A percentile compares a stretch with the other conserved stretches of the same genome.
phyloP scores from a whole-genome alignment of 441 rosid species.

The Oxalis stricta region DNA sequence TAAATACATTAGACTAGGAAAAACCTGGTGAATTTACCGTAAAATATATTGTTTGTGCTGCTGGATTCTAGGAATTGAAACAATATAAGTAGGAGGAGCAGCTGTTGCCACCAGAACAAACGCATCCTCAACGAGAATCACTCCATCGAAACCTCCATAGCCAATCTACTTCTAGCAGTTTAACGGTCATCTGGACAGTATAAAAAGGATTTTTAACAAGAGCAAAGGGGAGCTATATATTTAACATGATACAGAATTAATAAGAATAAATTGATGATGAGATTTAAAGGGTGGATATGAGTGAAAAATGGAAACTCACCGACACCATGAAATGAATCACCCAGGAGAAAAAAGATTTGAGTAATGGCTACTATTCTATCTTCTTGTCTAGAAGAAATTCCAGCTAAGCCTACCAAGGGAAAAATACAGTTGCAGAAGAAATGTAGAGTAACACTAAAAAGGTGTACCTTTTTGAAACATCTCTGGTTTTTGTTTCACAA shows the following conservation, averaged over 20 bases:
- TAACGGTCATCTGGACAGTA: neutral
- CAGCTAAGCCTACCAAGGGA: conserved; percentile 14
- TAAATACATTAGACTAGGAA: too few relatives aligned
- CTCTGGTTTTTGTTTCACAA: conserved; percentile 4
- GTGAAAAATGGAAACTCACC: too few relatives aligned
- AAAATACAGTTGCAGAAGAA: conserved; percentile 4
- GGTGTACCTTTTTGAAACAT: conserved; percentile 14
- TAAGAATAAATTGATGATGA: too few relatives aligned
- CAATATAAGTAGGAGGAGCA: conserved; percentile 23
- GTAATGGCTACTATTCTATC: conserved; percentile 12
- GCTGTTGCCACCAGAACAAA: conserved; percentile 31
- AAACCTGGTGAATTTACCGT: conserved; percentile 14
- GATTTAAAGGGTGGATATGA: too few relatives aligned
- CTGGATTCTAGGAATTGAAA: conserved; percentile 21
- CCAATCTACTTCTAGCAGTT: conserved; percentile 7
- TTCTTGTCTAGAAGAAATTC: conserved; percentile 13
- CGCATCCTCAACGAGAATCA: conserved; percentile 25
- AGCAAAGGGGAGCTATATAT: too few relatives aligned
- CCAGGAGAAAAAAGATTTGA: conserved; percentile 2
- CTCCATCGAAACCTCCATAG: conserved; percentile 13
- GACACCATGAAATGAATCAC: too few relatives aligned
- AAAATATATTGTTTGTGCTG: conserved; percentile 8
- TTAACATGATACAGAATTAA: too few relatives aligned
- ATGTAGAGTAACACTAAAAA: conserved; percentile 11
- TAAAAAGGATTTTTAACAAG: too few relatives aligned